These are phyloP conservation scores for Ustanciosporium gigantosporum DNA, from an alignment of 1,284 basidiomycete genomes.

Conservation along the genomic window DNA sequence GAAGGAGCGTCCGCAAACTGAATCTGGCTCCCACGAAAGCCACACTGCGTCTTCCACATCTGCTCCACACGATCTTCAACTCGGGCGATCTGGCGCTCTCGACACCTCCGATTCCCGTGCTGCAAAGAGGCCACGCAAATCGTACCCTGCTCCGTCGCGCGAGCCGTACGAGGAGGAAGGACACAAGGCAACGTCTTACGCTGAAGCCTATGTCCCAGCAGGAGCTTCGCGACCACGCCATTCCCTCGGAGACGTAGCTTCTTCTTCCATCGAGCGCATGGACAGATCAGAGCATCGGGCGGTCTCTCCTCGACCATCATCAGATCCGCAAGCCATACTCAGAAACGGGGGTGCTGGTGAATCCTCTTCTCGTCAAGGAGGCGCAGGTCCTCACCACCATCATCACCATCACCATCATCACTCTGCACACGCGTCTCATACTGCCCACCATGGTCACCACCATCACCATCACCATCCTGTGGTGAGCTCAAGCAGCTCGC, in stretches of 20 bases:
- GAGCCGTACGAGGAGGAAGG: constrained; percentile 11
- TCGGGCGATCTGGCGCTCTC: not conserved
- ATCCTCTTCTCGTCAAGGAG: constrained; percentile 1
- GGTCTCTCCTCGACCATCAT: not conserved
- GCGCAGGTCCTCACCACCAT: constrained; percentile 26
- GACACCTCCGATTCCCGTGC: not conserved
- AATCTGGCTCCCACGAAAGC: not conserved
- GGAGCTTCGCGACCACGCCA: not conserved
- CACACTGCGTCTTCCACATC: not conserved
- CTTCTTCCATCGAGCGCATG: not conserved
- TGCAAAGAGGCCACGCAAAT: constrained; percentile 27
- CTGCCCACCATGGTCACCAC: constrained; percentile 34
- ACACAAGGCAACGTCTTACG: not conserved
- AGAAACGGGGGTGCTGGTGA: not conserved
- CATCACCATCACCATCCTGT: constrained; percentile 19
- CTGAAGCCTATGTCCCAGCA: not conserved
- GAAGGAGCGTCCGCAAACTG: constrained; percentile 4
- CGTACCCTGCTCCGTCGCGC: constrained; percentile 11
- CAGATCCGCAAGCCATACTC: not conserved
- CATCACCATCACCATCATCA: constrained; percentile 46
- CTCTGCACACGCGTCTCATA: constrained; percentile 19
- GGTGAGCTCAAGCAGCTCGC: constrained; percentile 9
- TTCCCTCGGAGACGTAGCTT: not conserved
- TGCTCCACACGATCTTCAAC: not conserved
- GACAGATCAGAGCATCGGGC: not conserved